Conservation (phyloP, 768 basidiomycete genomes). For the Russula lepida region DNA sequence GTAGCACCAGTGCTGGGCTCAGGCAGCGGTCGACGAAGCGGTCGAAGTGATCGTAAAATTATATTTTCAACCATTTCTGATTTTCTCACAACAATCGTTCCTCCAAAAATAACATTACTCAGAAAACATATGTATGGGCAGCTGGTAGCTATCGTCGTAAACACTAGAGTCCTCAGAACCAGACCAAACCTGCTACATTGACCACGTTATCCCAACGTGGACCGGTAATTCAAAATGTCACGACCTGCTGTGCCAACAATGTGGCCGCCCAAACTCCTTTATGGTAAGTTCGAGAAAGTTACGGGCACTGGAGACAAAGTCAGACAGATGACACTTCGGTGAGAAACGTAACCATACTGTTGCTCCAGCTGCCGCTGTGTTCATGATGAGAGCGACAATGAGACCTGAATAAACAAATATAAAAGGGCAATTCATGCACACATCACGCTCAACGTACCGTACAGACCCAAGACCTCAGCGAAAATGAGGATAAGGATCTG, state of each 20-base stretch:
- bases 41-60: background rate
- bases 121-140: slow-evolving; percentile 7
- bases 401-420: slow-evolving; percentile 25
- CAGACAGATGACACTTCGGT: background rate
- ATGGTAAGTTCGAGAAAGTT: background rate
- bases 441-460: slow-evolving; percentile 39
- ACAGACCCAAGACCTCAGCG: slow-evolving; percentile 88
- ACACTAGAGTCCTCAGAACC: background rate
- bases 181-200: background rate
- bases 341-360: background rate
- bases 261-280: background rate
- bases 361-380: slow-evolving; percentile 26
- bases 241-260: background rate
- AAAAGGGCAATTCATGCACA: background rate
- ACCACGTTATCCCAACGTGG: background rate
- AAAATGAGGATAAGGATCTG: slow-evolving; percentile 86
- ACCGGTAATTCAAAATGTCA: background rate
- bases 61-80: background rate
- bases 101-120: background rate
- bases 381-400: slow-evolving; percentile 48
- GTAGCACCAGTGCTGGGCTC: background rate
- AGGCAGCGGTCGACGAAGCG: background rate
- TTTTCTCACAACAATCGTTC: background rate
- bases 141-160: background rate
- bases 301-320: slow-evolving; percentile 11